A percentile compares a stretch with the other conserved stretches of the same genome.
Conservation (phyloP, 352 stramenopile genomes). For the Phytophthora meadii region DNA sequence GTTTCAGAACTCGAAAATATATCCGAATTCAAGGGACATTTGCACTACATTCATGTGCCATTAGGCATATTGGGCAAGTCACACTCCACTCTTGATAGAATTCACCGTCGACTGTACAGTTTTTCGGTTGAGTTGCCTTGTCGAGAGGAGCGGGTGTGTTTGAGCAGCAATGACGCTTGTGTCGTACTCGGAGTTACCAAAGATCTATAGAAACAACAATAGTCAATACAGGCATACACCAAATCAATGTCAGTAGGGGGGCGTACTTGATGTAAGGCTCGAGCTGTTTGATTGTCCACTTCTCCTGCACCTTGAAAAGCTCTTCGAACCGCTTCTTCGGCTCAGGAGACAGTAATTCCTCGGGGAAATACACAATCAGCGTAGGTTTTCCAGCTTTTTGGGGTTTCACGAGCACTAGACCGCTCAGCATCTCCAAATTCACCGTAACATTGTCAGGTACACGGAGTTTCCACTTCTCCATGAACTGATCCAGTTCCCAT, state of each 20-base stretch:
- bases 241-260: neutral
- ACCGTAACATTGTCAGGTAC: conserved; percentile 74
- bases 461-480: conserved; percentile 85
- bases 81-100: neutral
- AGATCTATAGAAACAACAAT: conserved; percentile 41
- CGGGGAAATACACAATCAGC: conserved; percentile 71
- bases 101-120: conserved; percentile 77
- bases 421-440: conserved; percentile 68
- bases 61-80: neutral
- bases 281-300: conserved; percentile 83
- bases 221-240: conserved; percentile 4
- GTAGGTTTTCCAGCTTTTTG: conserved; percentile 46
- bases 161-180: conserved; percentile 80
- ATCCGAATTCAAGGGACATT: too few relatives aligned
- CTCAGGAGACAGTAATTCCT: conserved; percentile 69
- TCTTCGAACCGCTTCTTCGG: conserved; percentile 80
- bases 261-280: conserved; percentile 86
- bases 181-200: conserved; percentile 69
- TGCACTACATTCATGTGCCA: neutral
- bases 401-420: conserved; percentile 61
- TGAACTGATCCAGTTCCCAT: conserved; percentile 67
- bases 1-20: neutral
- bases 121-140: conserved; percentile 74
- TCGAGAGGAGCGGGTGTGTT: conserved; percentile 82
- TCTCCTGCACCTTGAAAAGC: conserved; percentile 83